phyloP scores from a whole-genome alignment of 2,329 filamentous ascomycete species.

The Fusarium sp. region DNA sequence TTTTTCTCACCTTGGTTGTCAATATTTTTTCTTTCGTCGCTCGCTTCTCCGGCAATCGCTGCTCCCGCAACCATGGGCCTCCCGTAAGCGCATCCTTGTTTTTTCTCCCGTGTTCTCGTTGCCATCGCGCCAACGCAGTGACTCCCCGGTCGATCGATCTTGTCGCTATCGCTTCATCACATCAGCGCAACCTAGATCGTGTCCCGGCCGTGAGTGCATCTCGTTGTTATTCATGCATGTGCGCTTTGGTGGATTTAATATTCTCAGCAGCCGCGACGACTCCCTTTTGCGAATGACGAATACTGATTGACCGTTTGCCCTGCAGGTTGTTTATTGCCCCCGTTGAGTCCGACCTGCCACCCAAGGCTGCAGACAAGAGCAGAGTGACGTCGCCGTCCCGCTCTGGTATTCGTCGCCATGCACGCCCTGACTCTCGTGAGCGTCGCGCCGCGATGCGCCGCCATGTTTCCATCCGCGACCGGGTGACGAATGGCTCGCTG shows the following conservation, averaged over 20 bases:
- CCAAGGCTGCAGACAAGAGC: conserved; percentile 54
- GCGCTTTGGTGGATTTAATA: conserved; percentile 27
- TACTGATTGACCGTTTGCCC: conserved; percentile 34
- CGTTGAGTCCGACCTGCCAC: conserved; percentile 60
- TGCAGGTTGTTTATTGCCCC: conserved; percentile 64
- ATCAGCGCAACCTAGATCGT: conserved; percentile 37
- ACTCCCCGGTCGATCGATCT: conserved; percentile 45
- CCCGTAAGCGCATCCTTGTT: conserved; percentile 59
- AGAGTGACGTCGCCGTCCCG: conserved; percentile 53
- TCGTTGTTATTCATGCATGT: conserved; percentile 24
- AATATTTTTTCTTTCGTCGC: conserved; percentile 19
- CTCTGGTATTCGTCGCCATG: conserved; percentile 59
- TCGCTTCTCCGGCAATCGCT: conserved; percentile 26
- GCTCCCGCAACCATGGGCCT: conserved; percentile 59
- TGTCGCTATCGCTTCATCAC: conserved; percentile 38
- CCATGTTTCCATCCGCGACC: conserved; percentile 48
- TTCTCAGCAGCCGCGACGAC: conserved; percentile 29
- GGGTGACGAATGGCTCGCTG: conserved; percentile 28
- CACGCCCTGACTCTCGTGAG: conserved; percentile 53
- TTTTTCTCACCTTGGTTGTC: conserved; percentile 3
- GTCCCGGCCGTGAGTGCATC: conserved; percentile 33
- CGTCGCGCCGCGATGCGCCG: conserved; percentile 51
- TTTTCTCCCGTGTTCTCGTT: conserved; percentile 31
- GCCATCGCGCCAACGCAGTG: conserved; percentile 41
- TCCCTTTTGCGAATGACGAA: conserved; percentile 16